A percentile compares a stretch with the other conserved stretches of the same genome.
These are phyloP conservation scores for Berkeleyomyces basicola DNA, from an alignment of 2,329 filamentous ascomycete genomes.

Conservation along the genomic window DNA sequence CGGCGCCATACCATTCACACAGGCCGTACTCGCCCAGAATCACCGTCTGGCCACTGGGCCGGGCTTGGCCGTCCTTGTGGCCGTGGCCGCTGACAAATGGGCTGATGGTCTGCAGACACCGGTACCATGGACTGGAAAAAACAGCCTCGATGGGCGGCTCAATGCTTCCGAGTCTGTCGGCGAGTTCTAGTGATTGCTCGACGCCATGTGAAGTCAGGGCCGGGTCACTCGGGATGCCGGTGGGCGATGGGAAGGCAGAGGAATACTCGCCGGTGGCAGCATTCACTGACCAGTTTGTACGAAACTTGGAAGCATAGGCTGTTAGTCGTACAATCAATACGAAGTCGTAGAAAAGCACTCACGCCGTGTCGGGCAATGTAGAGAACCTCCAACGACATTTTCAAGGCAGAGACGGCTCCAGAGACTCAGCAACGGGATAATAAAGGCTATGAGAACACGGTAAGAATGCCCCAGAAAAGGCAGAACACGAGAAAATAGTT, in stretches of 20 bases:
- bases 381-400: conserved; percentile 52
- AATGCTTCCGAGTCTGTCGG: conserved; percentile 41
- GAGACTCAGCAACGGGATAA: no score
- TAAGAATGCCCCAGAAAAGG: no score
- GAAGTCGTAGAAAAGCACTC: conserved; percentile 21
- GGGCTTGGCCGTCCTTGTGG: conserved; percentile 12
- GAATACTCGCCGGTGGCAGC: conserved; percentile 63
- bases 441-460: no score
- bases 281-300: conserved; percentile 79
- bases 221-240: conserved; percentile 75
- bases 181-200: conserved; percentile 65
- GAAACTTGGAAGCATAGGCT: conserved; percentile 45
- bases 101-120: conserved; percentile 68
- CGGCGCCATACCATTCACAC: conserved; percentile 83
- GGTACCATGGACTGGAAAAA: conserved; percentile 76
- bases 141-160: conserved; percentile 55
- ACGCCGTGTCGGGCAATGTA: conserved; percentile 63
- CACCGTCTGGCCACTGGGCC: conserved; percentile 18
- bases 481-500: no score
- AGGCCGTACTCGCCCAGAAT: conserved; percentile 41
- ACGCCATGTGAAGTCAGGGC: conserved; percentile 77
- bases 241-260: conserved; percentile 59
- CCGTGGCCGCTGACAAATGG: conserved; percentile 44
- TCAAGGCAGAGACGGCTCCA: not conserved
- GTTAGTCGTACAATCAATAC: conserved; percentile 1